A percentile compares a stretch with the other conserved stretches of the same genome.
Conservation (phyloP, 148 eudicot genomes). For the Hydrangea macrophylla region DNA sequence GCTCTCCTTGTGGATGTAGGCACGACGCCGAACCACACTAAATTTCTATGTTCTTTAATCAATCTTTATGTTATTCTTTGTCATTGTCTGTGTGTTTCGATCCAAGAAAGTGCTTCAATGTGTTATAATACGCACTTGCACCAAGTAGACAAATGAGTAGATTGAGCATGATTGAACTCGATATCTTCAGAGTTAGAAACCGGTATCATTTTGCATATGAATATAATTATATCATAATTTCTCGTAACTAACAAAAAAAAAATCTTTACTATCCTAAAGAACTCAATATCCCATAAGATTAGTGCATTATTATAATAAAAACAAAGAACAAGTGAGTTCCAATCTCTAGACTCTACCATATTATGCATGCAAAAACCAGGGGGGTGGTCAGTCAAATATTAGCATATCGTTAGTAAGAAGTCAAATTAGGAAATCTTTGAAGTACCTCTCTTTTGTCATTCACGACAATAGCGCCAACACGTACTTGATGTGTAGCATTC, state of each 20-base stretch:
- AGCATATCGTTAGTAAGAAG: background rate
- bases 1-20: too few species aligned
- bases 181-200: background rate
- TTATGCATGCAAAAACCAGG: background rate
- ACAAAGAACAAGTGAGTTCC: background rate
- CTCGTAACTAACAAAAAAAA: background rate
- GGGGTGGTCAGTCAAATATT: too few species aligned
- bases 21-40: too few species aligned
- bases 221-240: background rate
- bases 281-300: background rate
- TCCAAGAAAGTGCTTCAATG: too few species aligned
- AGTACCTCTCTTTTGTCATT: constrained; percentile 72
- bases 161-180: background rate
- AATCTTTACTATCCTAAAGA: background rate
- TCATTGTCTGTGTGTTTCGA: too few species aligned
- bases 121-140: too few species aligned
- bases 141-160: background rate
- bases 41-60: too few species aligned
- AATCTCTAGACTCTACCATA: background rate
- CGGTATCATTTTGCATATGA: background rate
- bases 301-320: background rate
- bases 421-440: background rate
- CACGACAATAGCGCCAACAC: constrained; percentile 70
- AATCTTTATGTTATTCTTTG: too few species aligned
- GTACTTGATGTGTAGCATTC: constrained; percentile 77